Evolutionary conservation across 176 grass and related monocot genomes (phyloP).

Genomic region (Hyparrhenia diplandra): DNA sequence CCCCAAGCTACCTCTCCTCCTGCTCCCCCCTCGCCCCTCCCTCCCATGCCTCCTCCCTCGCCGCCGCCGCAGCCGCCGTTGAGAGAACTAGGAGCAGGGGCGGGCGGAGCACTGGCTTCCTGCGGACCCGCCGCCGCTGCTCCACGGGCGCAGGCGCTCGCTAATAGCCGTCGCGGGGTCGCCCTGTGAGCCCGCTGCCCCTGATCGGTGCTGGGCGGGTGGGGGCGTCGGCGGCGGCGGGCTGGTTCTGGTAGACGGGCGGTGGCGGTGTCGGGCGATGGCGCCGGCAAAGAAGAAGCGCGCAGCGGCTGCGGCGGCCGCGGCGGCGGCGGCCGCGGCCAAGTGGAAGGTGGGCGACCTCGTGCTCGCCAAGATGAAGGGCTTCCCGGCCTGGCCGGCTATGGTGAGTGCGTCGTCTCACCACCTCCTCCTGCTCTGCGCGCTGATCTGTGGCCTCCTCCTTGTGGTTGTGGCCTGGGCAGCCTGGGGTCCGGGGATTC

Average conservation of each 20-base stretch:
- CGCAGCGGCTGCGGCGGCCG: conserved; percentile 41
- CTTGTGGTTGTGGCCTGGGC: neutral
- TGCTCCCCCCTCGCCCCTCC: too few species aligned
- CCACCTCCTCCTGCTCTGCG: neutral
- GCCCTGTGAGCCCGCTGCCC: conserved; percentile 13
- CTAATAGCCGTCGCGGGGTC: neutral
- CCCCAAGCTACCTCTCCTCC: neutral
- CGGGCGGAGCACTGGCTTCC: neutral
- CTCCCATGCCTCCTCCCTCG: conserved; percentile 22
- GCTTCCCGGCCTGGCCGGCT: conserved; percentile 93
- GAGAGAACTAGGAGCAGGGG: neutral
- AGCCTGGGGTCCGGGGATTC: conserved; percentile 6
- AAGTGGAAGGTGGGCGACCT: conserved; percentile 99
- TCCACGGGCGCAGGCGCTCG: neutral
- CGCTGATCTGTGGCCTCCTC: conserved; percentile 37
- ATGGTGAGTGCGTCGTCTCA: conserved; percentile 47
- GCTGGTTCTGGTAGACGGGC: neutral
- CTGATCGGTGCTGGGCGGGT: neutral
- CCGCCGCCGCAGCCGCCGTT: neutral
- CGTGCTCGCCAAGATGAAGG: conserved; percentile 99
- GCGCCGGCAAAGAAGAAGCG: conserved; percentile 65
- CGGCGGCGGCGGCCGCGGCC: conserved; percentile 49
- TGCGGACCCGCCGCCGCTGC: neutral
- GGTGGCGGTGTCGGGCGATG: conserved; percentile 32
- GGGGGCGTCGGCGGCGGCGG: neutral